Evolutionary conservation across 495 filamentous ascomycete genomes (phyloP), one percentile per base, ranked within the genome.

Genomic region (Terfezia claveryi): DNA sequence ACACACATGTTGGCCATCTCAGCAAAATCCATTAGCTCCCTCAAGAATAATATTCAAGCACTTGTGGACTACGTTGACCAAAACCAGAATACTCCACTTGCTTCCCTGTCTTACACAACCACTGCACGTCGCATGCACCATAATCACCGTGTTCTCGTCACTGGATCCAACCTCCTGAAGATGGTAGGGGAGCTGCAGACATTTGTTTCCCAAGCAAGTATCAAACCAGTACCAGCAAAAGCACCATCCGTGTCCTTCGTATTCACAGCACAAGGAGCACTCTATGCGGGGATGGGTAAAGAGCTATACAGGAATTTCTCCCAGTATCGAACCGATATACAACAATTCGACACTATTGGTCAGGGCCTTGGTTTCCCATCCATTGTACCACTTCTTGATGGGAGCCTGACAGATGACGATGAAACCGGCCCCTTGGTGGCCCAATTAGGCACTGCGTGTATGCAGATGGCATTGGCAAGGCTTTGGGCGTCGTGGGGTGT

Each of bases 91-190:
- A 72, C 73, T 0, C 61, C 61, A 1, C 62, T 85, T 8, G 65
- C 71, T 1, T 68, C 75, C 52, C 67, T 91, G 6, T 79, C 85
- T 6, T 93, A 92, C 66, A 85, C 83, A 6, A 85, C 81, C 1
- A 91, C 85, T 10, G 86, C 86, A 50, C 76, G 86, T 57, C 80
- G 80, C n/a, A 77, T 83, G n/a, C 86, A 89, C 57, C 81, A 88
- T 64, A 76, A 78, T 51, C 81, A 80, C 71, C 78, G 85, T 51
- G 74, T 82, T 55, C 75, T 74, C 44, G 73, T 83, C 17, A 67
- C 71, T 9, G 80, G 72, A 1, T 68, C 71, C n/a, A 72, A 74
- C 52, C 57, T 80, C 14, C 4, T 32, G 4, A 58, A 59, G 32
- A 49, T 20, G 14, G 5, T 6, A 14, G 44, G 8, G 20, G 44